Percentiles rank a stretch among this genome's conserved stretches.
Conservation (phyloP, 208 protist species). For the Leishmania amazonensis region DNA sequence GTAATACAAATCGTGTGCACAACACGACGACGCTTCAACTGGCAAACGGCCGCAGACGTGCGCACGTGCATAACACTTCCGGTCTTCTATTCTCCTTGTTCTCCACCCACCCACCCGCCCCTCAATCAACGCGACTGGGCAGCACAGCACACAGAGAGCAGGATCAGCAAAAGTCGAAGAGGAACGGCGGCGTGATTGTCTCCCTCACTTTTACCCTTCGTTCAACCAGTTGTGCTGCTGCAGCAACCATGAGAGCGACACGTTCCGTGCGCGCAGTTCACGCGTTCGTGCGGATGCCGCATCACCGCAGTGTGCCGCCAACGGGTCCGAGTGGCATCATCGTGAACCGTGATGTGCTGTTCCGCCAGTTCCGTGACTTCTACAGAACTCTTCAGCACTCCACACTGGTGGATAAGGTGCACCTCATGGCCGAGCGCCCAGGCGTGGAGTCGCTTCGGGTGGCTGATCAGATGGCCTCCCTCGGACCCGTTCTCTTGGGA, state of each 20-base stretch:
- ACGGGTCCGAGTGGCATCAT: constrained; percentile 86
- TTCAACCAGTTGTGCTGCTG: background rate
- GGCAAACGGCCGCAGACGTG: background rate
- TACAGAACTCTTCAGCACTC: constrained; percentile 88
- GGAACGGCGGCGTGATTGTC: background rate
- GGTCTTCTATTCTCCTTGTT: background rate
- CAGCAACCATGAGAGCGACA: constrained; percentile 27
- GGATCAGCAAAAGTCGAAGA: too few species aligned
- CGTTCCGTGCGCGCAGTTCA: constrained; percentile 47
- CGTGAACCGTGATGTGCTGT: constrained; percentile 89
- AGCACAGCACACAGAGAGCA: background rate
- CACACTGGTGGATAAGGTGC: constrained; percentile 88
- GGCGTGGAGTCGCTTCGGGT: constrained; percentile 76
- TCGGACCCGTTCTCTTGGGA: constrained; percentile 79
- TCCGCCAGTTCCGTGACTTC: constrained; percentile 90
- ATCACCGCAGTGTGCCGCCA: constrained; percentile 81
- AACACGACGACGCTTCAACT: background rate
- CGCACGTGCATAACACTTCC: too few species aligned
- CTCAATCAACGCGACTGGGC: background rate
- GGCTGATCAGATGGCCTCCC: constrained; percentile 78
- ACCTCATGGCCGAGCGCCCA: constrained; percentile 86
- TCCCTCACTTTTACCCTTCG: background rate
- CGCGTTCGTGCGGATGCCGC: constrained; percentile 88
- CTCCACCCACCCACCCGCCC: background rate
- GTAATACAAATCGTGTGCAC: background rate